phyloP scores from a whole-genome alignment of 164 flowering plant species.

The Nymphaea colorata region DNA sequence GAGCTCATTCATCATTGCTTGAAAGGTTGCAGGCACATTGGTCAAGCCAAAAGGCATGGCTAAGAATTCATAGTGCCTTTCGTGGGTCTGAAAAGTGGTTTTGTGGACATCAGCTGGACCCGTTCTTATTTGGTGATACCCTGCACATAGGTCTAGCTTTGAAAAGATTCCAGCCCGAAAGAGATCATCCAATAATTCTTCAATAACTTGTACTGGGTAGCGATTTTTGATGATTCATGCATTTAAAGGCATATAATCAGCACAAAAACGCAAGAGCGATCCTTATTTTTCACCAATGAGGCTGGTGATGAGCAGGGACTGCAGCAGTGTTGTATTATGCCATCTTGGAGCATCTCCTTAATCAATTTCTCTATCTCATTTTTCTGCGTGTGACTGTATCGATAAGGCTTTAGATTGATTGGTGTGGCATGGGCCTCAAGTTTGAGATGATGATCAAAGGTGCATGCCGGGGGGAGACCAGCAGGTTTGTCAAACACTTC shows the following conservation, averaged over 20 bases:
- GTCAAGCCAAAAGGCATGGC: constrained; percentile 5
- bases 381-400: not conserved
- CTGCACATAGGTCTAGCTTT: not conserved
- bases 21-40: not conserved
- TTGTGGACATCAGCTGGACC: not conserved
- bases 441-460: not conserved
- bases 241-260: not conserved
- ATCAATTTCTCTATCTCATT: not conserved
- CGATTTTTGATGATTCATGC: not conserved
- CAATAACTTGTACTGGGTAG: not conserved
- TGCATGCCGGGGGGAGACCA: not conserved
- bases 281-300: not conserved
- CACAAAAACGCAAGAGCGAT: not conserved
- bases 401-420: not conserved
- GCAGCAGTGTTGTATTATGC: not conserved
- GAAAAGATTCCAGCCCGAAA: not conserved
- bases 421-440: not conserved
- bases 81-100: not conserved
- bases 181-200: not conserved
- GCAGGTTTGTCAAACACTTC: not conserved
- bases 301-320: not conserved
- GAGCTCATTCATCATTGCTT: constrained; percentile 1
- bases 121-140: not conserved
- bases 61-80: constrained; percentile 3
- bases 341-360: not conserved